phyloP scores from a whole-genome alignment of 1,284 basidiomycete species.

The Apiotrichum laibachii region DNA sequence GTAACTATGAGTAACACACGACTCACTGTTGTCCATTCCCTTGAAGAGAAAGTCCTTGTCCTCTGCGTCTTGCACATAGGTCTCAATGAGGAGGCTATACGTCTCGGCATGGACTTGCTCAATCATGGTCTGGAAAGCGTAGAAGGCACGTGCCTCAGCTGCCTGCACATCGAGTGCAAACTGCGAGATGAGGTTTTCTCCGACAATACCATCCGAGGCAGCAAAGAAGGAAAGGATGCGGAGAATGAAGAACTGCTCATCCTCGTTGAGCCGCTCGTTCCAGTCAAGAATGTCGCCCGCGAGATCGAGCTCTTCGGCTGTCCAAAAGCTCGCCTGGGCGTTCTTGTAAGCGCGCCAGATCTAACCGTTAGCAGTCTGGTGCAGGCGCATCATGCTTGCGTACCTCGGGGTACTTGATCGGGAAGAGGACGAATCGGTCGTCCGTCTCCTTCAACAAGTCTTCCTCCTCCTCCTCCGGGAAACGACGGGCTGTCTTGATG shows the following conservation, averaged over 20 bases:
- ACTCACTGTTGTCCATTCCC: slow-evolving; percentile 56
- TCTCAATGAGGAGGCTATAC: slow-evolving; percentile 60
- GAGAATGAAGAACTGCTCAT: slow-evolving; percentile 89
- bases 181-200: slow-evolving; percentile 85
- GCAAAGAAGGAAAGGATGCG: slow-evolving; percentile 88
- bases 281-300: slow-evolving; percentile 86
- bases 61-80: slow-evolving; percentile 57
- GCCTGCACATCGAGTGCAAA: slow-evolving; percentile 93
- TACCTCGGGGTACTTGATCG: slow-evolving; percentile 78
- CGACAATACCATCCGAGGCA: slow-evolving; percentile 86
- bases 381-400: slow-evolving; percentile 4
- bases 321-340: slow-evolving; percentile 64
- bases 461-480: slow-evolving; percentile 59
- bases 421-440: slow-evolving; percentile 73
- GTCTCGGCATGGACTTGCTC: slow-evolving; percentile 61
- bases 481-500: slow-evolving; percentile 9
- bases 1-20: no score
- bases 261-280: slow-evolving; percentile 79
- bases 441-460: slow-evolving; percentile 70
- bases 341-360: slow-evolving; percentile 96
- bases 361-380: slow-evolving; percentile 49
- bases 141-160: slow-evolving; percentile 93
- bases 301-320: slow-evolving; percentile 92
- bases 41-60: slow-evolving; percentile 58
- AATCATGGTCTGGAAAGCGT: slow-evolving; percentile 99